These are phyloP conservation scores for Pseudozyma tsukubaensis DNA, from an alignment of 1,284 basidiomycete species.

Conservation along the genomic window DNA sequence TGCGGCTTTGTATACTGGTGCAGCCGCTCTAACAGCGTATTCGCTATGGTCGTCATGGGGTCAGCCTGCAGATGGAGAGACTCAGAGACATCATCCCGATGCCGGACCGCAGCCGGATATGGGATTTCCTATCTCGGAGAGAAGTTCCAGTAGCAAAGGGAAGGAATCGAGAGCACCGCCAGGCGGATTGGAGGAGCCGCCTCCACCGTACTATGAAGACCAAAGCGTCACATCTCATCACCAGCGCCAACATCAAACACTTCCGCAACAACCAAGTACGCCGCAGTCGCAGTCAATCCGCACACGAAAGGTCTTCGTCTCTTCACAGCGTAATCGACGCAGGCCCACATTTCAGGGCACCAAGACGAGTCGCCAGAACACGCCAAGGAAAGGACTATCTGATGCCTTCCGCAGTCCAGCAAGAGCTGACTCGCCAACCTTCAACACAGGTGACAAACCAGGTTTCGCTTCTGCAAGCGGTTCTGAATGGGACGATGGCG, in stretches of 20 bases:
- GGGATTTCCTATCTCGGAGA: constrained; percentile 30
- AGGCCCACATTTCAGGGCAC: constrained; percentile 39
- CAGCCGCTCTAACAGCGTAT: constrained; percentile 56
- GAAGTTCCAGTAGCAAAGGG: constrained; percentile 1
- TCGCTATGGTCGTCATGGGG: constrained; percentile 56
- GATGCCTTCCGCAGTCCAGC: constrained; percentile 10
- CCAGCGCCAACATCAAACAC: constrained; percentile 5
- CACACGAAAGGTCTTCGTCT: constrained; percentile 44
- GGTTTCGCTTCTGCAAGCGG: too few species aligned
- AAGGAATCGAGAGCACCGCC: constrained; percentile 15
- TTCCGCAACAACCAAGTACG: constrained; percentile 10
- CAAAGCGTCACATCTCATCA: constrained; percentile 6
- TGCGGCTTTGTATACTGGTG: constrained; percentile 55
- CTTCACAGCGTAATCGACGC: constrained; percentile 37
- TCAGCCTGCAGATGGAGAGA: constrained; percentile 21
- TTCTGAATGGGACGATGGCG: too few species aligned
- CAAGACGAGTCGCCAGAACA: constrained; percentile 28
- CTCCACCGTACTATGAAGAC: constrained; percentile 46
- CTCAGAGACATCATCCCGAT: constrained; percentile 29
- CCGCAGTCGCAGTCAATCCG: constrained; percentile 21
- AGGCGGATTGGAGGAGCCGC: constrained; percentile 43
- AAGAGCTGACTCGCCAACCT: not conserved
- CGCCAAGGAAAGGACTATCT: constrained; percentile 25
- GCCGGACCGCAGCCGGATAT: constrained; percentile 31
- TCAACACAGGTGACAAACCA: not conserved